phyloP scores from a whole-genome alignment of 768 basidiomycete species.

The Lentinula sp. region DNA sequence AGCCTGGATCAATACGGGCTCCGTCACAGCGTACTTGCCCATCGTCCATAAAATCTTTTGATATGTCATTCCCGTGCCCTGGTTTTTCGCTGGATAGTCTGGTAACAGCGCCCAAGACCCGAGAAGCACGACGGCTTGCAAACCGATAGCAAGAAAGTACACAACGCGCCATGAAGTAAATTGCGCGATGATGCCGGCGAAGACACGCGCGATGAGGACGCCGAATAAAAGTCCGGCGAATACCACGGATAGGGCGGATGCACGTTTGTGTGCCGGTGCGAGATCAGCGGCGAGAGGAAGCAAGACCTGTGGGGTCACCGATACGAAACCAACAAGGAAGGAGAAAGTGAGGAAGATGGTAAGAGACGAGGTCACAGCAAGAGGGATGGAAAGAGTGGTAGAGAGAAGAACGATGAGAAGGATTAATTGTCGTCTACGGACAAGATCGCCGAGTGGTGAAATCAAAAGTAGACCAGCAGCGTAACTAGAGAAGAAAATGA shows the following conservation, averaged over 20 bases:
- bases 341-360: slow-evolving; percentile 59
- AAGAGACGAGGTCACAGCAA: slow-evolving; percentile 56
- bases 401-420: slow-evolving; percentile 50
- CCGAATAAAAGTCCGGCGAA: slow-evolving; percentile 65
- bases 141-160: slow-evolving; percentile 71
- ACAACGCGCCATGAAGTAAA: slow-evolving; percentile 68
- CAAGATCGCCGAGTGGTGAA: slow-evolving; percentile 78
- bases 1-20: slow-evolving; percentile 72
- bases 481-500: slow-evolving; percentile 37
- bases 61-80: slow-evolving; percentile 46
- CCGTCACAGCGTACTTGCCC: slow-evolving; percentile 69
- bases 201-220: slow-evolving; percentile 65
- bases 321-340: slow-evolving; percentile 64
- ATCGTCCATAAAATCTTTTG: slow-evolving; percentile 66
- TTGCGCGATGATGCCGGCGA: slow-evolving; percentile 71
- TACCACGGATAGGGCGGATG: slow-evolving; percentile 71
- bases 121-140: slow-evolving; percentile 53
- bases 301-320: slow-evolving; percentile 74
- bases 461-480: slow-evolving; percentile 69
- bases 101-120: slow-evolving; percentile 66
- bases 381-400: slow-evolving; percentile 59
- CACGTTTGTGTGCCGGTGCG: slow-evolving; percentile 67
- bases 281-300: slow-evolving; percentile 77
- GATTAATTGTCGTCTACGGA: slow-evolving; percentile 68
- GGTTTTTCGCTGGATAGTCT: slow-evolving; percentile 78